phyloP scores from a whole-genome alignment of 139 green algal genomes.

The Klebsormidium nitens region DNA sequence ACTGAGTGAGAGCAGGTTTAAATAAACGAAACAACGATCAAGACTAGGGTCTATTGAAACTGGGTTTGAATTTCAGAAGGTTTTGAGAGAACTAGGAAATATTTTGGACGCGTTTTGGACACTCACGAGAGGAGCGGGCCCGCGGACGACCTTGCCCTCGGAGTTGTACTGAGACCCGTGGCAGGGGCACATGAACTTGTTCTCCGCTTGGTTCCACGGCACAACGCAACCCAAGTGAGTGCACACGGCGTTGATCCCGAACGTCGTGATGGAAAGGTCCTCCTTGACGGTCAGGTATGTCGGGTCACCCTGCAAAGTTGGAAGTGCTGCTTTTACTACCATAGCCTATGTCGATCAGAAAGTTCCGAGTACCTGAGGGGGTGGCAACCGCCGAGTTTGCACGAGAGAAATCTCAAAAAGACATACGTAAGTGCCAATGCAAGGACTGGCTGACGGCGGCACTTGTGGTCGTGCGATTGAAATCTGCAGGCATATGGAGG shows the following conservation, averaged over 20 bases:
- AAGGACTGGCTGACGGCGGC: neutral
- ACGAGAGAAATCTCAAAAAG: neutral
- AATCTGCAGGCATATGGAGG: too few relatives aligned
- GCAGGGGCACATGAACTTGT: slow-evolving; percentile 99
- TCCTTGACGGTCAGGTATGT: slow-evolving; percentile 94
- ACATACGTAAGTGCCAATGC: neutral
- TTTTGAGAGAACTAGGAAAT: too few relatives aligned
- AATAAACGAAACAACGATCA: too few relatives aligned
- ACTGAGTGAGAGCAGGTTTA: too few relatives aligned
- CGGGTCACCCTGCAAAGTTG: slow-evolving; percentile 76
- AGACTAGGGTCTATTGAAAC: too few relatives aligned
- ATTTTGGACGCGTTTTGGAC: too few relatives aligned
- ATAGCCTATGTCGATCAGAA: too few relatives aligned
- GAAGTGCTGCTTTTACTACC: too few relatives aligned
- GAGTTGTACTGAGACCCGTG: slow-evolving; percentile 98
- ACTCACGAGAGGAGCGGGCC: slow-evolving; percentile 78
- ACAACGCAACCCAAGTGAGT: slow-evolving; percentile 99
- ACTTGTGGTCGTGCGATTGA: too few relatives aligned
- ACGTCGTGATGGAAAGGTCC: slow-evolving; percentile 78
- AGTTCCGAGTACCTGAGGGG: too few relatives aligned
- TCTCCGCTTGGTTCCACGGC: slow-evolving; percentile 95
- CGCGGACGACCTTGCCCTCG: slow-evolving; percentile 89
- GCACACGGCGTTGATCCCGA: slow-evolving; percentile 97
- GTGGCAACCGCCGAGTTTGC: neutral
- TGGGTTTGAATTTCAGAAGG: too few relatives aligned